Base-by-base conservation (phyloP, 306 rosid species). In the Malus asiatica region DNA sequence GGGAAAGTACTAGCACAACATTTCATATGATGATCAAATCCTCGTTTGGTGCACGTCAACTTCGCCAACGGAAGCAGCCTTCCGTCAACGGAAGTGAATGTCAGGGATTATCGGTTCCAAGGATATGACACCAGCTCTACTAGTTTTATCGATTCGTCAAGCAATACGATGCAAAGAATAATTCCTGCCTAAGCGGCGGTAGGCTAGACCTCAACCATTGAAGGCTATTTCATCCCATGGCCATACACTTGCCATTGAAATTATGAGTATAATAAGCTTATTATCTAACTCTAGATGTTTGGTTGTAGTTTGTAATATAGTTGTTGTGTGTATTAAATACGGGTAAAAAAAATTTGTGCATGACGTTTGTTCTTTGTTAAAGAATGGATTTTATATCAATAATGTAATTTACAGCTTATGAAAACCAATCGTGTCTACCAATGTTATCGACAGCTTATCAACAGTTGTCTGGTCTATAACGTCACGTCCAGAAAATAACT, bases 41-140 rank as follows among this genome's bases (percentile, higher is more conserved):
- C 44, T 77, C 42, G 71, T 42, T 19, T 76, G 46, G 71, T 66
- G n/a, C 72, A 80, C 62, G 79, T 29, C 52, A 75, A 77, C 60
- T 81, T 81, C 12, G 61, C 75, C 62, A 58, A 66, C 32, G 52
- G 53, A 30, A 65, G 42, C 68, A 79, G 77, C 74, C 51, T 22
- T 25, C 25, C 25, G 25, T 25, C 25, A 25, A 25, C 25, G 25
- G 25, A 25, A 25, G 25, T 25, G 25, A 25, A 25, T 25, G 25
- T 25, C 25, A 25, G 25, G 25, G 25, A 25, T 25, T 25, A 25
- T 25, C 25, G 25, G 25, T 25, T 25, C 25, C 25, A 25, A 25
- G 25, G 25, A 25, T 25, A 25, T 25, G 25, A 25, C 25, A 25
- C 25, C 25, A 25, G 25, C 25, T 25, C 25, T 25, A 25, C 25